Conservation (phyloP, 345 rosid species). For the Moricandia moricandioides region DNA sequence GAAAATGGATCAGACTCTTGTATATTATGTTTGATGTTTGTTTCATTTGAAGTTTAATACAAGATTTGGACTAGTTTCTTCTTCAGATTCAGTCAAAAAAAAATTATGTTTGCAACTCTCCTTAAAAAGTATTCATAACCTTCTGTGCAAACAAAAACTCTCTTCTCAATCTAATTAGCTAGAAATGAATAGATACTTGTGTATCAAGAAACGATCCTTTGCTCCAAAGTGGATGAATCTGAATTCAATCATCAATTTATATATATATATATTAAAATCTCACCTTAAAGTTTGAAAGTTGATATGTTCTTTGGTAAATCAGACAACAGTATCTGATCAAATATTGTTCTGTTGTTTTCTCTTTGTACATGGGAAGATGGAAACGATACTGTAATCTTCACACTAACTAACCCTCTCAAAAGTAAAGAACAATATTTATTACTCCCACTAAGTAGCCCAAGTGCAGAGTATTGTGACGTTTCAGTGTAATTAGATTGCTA, state of each 20-base stretch:
- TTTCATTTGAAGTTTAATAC: conserved; percentile 14
- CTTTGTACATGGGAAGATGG: not conserved
- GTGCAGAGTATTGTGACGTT: conserved; percentile 36
- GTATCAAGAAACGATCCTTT: conserved; percentile 4
- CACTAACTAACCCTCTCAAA: conserved; percentile 6
- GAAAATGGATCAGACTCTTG: conserved; percentile 14
- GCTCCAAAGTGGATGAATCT: not conserved
- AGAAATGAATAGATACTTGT: not conserved
- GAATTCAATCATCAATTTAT: not conserved
- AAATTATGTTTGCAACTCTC: not conserved
- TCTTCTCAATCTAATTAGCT: not conserved
- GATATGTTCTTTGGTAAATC: conserved; percentile 15
- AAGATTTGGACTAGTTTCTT: not conserved
- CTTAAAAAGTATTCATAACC: not conserved
- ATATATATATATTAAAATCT: conserved; percentile 9
- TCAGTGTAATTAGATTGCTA: conserved; percentile 27
- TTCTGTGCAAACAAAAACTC: not conserved
- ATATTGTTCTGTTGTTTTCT: conserved; percentile 20
- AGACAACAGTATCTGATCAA: conserved; percentile 32
- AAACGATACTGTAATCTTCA: not conserved
- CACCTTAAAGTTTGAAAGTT: not conserved
- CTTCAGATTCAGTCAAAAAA: not conserved
- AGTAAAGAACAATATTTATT: not conserved
- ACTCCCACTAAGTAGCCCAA: conserved; percentile 20
- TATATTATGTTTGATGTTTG: conserved; percentile 10